A percentile compares a stretch with the other conserved stretches of the same genome.
Evolutionary conservation across 495 filamentous ascomycete species (phyloP).

Genomic region (Aspergillus nanangensis): DNA sequence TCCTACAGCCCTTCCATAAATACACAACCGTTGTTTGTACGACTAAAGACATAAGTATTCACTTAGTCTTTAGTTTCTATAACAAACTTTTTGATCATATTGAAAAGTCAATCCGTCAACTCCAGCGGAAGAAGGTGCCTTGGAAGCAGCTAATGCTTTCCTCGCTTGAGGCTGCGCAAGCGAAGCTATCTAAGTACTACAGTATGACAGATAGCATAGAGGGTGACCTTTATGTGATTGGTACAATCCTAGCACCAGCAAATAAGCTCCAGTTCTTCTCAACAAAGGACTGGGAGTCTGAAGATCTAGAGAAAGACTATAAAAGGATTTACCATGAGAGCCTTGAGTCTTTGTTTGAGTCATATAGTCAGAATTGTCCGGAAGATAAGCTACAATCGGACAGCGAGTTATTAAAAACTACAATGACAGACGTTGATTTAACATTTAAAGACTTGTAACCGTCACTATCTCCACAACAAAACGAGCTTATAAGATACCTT

Average conservation of each 20-base stretch:
- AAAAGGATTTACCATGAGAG: neutral
- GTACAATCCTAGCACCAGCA: constrained; percentile 12
- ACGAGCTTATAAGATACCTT: neutral
- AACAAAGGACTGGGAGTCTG: constrained; percentile 8
- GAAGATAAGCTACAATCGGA: neutral
- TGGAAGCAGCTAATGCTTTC: constrained; percentile 12
- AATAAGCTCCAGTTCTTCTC: constrained; percentile 22
- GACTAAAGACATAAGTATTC: constrained; percentile 10
- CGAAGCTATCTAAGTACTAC: constrained; percentile 18
- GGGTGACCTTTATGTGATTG: constrained; percentile 16
- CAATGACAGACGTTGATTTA: neutral
- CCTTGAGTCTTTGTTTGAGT: neutral
- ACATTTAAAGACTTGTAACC: neutral
- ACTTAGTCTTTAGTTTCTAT: neutral
- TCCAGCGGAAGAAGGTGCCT: neutral
- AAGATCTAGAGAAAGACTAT: neutral
- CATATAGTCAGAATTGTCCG: neutral
- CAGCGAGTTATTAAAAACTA: neutral
- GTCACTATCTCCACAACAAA: neutral
- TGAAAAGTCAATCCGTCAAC: neutral
- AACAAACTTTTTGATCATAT: constrained; percentile 8
- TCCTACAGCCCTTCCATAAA: constrained; percentile 9
- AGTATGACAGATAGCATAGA: constrained; percentile 2
- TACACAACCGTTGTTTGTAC: constrained; percentile 8
- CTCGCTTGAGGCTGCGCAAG: neutral